These are phyloP conservation scores for Parascedosporium putredinis DNA, from an alignment of 2,329 filamentous ascomycete genomes.

Conservation along the genomic window DNA sequence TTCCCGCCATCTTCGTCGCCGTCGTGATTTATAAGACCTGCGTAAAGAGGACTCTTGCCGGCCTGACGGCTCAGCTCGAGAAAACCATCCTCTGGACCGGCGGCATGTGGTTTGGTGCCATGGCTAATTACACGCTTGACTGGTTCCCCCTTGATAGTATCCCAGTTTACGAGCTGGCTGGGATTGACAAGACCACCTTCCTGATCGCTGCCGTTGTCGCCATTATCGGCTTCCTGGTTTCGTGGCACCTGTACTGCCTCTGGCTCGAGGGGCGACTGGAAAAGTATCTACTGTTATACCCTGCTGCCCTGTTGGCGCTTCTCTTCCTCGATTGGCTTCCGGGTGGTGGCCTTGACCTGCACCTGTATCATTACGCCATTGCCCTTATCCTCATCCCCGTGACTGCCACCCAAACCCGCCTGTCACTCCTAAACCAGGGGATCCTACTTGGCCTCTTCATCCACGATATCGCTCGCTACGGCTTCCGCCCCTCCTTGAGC, in stretches of 20 bases:
- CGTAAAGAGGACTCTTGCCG: slow-evolving; percentile 44
- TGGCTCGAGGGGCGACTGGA: slow-evolving; percentile 57
- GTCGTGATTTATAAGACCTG: slow-evolving; percentile 58
- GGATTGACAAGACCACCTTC: slow-evolving; percentile 58
- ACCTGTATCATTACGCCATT: slow-evolving; percentile 70
- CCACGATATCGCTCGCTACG: slow-evolving; percentile 69
- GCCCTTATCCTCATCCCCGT: slow-evolving; percentile 61
- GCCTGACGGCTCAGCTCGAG: slow-evolving; percentile 53
- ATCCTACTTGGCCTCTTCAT: slow-evolving; percentile 64
- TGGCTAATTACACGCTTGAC: slow-evolving; percentile 69
- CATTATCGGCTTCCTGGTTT: slow-evolving; percentile 32
- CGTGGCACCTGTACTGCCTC: slow-evolving; percentile 52
- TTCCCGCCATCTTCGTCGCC: slow-evolving; percentile 59
- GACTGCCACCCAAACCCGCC: slow-evolving; percentile 59
- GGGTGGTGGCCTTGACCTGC: slow-evolving; percentile 49
- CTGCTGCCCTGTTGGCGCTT: slow-evolving; percentile 34
- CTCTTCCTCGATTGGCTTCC: slow-evolving; percentile 44
- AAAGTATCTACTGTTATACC: slow-evolving; percentile 54
- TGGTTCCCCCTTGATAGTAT: slow-evolving; percentile 63
- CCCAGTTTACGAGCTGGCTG: slow-evolving; percentile 57
- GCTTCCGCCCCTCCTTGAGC: slow-evolving; percentile 62
- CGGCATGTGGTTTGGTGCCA: slow-evolving; percentile 57
- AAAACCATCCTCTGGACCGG: slow-evolving; percentile 63
- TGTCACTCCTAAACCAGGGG: slow-evolving; percentile 60
- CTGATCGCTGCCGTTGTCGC: slow-evolving; percentile 55